Base-by-base conservation (phyloP, 2,329 filamentous ascomycete species). In the Epichloe typhina region DNA sequence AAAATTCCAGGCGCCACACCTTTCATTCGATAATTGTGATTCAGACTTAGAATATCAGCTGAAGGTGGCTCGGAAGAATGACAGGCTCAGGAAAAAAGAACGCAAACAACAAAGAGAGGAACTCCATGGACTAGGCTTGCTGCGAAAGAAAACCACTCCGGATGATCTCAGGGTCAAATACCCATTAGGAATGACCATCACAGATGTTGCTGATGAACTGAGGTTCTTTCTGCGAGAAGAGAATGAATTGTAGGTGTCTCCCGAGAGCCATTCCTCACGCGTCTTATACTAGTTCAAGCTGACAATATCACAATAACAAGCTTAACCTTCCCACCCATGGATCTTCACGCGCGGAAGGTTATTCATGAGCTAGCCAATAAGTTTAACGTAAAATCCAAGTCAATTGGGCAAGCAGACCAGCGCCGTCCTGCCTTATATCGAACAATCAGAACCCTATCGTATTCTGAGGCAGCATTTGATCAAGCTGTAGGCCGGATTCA, bases 381-480 rank as follows among this genome's bases (percentile, higher is more conserved):
- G 38, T 80, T 96, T 62, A 82, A 81, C 15, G 70, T 97, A 53
- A 91, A 84, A 56, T 95, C 90, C 3, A 88, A 90, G 61, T 96
- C 90, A 0, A 77, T 79, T 19, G 91, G 91, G 2, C 77, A 77
- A 47, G 88, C 84, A 7, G 75, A 78, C 21, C 76, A 80, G 47
- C 82, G 93, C 31, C 88, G 86, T 57, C 86, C 89, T 0, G 75
- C 87, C 1, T 74, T 97, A 2, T 83, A 83, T 55, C 88, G 90
- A 59, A 91, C 86, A 0, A 71, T 72, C 3, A 73, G 75, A 21
- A 95, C 89, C 0, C 63, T 74, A 0, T 66, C 68, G 2, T 88
- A 82, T 57, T 72, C 77, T 5, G 76, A 82, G 39, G 69, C 72
- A 19, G 72, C 72, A 0, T 82, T 81, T 54, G 69, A 74, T 50